These are phyloP conservation scores for Aspergillus quadrilineatus DNA, from an alignment of 2,329 filamentous ascomycete genomes.

Conservation along the genomic window DNA sequence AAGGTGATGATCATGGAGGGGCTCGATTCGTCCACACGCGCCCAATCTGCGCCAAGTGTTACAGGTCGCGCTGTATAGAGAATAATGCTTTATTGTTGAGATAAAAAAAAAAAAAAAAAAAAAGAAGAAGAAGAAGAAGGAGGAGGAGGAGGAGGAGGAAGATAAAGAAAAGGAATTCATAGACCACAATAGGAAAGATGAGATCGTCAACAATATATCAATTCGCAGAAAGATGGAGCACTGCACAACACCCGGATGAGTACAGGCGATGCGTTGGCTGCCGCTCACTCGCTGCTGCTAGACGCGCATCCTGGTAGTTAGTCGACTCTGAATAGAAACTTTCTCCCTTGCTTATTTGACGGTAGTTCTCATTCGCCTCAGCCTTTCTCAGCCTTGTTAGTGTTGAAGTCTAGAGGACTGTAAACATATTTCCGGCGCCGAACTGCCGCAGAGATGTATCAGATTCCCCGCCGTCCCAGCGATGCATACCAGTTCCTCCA, in stretches of 20 bases:
- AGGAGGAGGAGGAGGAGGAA: not conserved
- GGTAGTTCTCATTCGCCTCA: not conserved
- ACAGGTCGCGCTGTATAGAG: constrained; percentile 20
- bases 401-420: not conserved
- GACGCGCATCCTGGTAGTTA: constrained; percentile 14
- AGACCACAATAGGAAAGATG: not conserved
- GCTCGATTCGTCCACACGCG: constrained; percentile 18
- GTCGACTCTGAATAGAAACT: not conserved
- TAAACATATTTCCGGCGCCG: not conserved
- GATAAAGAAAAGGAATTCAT: not conserved
- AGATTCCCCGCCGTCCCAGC: not conserved
- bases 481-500: not conserved
- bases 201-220: not conserved
- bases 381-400: not conserved
- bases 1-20: constrained; percentile 12
- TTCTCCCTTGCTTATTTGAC: not conserved
- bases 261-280: constrained; percentile 25
- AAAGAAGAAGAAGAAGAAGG: not conserved
- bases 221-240: not conserved
- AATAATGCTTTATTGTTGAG: not conserved
- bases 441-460: constrained; percentile 5
- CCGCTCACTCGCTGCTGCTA: constrained; percentile 22
- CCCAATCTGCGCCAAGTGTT: constrained; percentile 25
- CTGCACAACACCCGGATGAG: not conserved
- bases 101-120: not conserved